phyloP scores from a whole-genome alignment of 2,329 filamentous ascomycete genomes.

The Beauveria caledonica region DNA sequence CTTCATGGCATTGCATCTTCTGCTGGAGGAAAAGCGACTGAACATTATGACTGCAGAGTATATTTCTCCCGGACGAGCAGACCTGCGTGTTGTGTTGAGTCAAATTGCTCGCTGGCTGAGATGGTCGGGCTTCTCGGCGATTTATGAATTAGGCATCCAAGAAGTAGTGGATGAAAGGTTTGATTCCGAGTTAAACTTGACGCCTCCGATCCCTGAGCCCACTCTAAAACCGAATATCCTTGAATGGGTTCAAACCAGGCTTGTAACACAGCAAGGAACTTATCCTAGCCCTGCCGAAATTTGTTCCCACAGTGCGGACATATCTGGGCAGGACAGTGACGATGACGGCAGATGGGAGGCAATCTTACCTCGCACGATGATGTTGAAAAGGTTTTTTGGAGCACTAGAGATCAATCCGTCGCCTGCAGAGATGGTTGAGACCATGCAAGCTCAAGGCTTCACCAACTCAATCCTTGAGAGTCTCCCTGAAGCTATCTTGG shows the following conservation, averaged over 20 bases:
- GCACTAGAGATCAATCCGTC: constrained; percentile 43
- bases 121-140: constrained; percentile 46
- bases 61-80: constrained; percentile 34
- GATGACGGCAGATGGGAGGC: constrained; percentile 35
- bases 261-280: constrained; percentile 29
- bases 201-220: constrained; percentile 26
- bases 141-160: constrained; percentile 47
- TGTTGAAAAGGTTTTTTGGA: constrained; percentile 61
- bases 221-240: constrained; percentile 34
- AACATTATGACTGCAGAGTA: constrained; percentile 47
- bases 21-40: constrained; percentile 86
- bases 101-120: constrained; percentile 78
- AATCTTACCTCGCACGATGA: constrained; percentile 58
- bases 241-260: constrained; percentile 43
- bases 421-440: constrained; percentile 59
- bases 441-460: constrained; percentile 59
- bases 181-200: constrained; percentile 28
- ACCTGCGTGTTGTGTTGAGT: constrained; percentile 64
- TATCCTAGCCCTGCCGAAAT: constrained; percentile 39
- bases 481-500: constrained; percentile 74
- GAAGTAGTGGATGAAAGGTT: constrained; percentile 33
- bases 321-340: constrained; percentile 26
- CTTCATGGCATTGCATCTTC: constrained; percentile 70
- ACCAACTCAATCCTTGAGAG: constrained; percentile 63
- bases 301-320: constrained; percentile 31